Conservation (phyloP, 768 basidiomycete species). For the Suillus sp. region DNA sequence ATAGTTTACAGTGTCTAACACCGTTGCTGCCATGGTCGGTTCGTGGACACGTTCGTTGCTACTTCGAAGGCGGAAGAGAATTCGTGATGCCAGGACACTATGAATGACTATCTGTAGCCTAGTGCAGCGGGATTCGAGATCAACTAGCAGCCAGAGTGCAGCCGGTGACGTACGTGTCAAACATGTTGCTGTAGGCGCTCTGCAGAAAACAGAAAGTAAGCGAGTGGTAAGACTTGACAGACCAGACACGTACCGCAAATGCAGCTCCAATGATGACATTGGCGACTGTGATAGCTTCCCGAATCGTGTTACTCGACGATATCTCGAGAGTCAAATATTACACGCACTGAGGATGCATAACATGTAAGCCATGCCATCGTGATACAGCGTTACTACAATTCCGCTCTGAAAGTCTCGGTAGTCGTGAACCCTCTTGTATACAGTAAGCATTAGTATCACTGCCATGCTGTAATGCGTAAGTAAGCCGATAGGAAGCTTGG, state of each 20-base stretch:
- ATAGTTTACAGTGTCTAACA: too few species aligned
- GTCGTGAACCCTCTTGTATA: not conserved
- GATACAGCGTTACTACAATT: slow-evolving; percentile 16
- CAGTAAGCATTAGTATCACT: slow-evolving; percentile 3
- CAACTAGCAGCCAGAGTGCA: not conserved
- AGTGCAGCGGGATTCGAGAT: not conserved
- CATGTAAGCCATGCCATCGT: slow-evolving; percentile 22
- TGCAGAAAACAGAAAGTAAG: not conserved
- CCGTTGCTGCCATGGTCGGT: too few species aligned
- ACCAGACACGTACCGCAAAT: too few species aligned
- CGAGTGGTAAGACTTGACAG: not conserved
- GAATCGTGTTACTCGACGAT: too few species aligned
- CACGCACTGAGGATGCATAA: slow-evolving; percentile 18
- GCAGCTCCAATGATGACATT: too few species aligned
- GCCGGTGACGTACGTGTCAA: not conserved
- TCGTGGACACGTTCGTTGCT: slow-evolving; percentile 13
- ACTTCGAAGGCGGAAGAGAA: slow-evolving; percentile 30
- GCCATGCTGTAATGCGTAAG: not conserved
- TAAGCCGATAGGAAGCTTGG: too few species aligned
- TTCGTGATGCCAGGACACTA: slow-evolving; percentile 28
- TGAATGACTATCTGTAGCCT: slow-evolving; percentile 28
- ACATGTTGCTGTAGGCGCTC: not conserved
- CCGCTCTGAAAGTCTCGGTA: slow-evolving; percentile 8
- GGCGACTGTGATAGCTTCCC: too few species aligned
- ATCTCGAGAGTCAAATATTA: too few species aligned